Conservation (phyloP, 495 filamentous ascomycete genomes). For the Aspergillus nanangensis region DNA sequence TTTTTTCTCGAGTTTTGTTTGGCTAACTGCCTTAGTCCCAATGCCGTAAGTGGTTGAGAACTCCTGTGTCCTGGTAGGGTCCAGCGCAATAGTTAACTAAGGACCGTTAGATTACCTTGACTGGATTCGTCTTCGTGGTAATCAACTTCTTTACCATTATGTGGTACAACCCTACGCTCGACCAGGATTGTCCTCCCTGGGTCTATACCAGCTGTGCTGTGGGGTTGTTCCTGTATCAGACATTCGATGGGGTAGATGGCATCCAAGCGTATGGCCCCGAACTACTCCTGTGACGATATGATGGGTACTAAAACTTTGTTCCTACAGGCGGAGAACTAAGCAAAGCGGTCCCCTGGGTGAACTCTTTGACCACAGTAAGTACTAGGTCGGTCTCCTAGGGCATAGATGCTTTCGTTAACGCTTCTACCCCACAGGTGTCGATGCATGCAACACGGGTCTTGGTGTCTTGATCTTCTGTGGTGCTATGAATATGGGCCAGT, state of each 20-base stretch:
- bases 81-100: constrained; percentile 7
- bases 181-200: constrained; percentile 90
- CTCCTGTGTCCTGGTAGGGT: background rate
- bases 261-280: constrained; percentile 69
- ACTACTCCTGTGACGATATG: constrained; percentile 1
- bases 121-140: constrained; percentile 87
- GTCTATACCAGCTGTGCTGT: constrained; percentile 89
- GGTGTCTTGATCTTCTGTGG: constrained; percentile 88
- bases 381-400: background rate
- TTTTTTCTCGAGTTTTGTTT: constrained; percentile 9
- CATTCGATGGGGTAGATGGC: constrained; percentile 95
- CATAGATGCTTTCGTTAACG: constrained; percentile 1
- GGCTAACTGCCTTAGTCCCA: constrained; percentile 44
- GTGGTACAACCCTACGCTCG: constrained; percentile 93
- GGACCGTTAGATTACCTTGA: constrained; percentile 68
- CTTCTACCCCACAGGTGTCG: constrained; percentile 54
- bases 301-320: constrained; percentile 6
- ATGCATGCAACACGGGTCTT: constrained; percentile 92
- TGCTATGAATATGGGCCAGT: constrained; percentile 87
- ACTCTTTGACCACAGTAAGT: constrained; percentile 89
- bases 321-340: constrained; percentile 68
- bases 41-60: constrained; percentile 47
- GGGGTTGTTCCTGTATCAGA: constrained; percentile 94
- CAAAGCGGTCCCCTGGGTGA: constrained; percentile 94
- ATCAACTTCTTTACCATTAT: constrained; percentile 88